A percentile compares a stretch with the other conserved stretches of the same genome.
Conservation (phyloP, 2,329 filamentous ascomycete genomes). For the Cordyceps sp. region DNA sequence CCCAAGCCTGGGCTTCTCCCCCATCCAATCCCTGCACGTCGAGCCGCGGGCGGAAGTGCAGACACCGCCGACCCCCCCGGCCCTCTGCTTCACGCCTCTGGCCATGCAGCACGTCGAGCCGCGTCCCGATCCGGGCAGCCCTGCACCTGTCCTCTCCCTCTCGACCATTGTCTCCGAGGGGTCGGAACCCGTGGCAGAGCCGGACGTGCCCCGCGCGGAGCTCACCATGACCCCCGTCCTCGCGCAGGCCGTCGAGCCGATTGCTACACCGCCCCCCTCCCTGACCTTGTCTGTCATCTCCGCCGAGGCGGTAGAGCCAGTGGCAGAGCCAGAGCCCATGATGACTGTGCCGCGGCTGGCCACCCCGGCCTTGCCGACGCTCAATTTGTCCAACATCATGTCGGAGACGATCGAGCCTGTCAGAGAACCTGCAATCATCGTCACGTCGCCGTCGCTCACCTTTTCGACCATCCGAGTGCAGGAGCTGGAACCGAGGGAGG, state of each 20-base stretch:
- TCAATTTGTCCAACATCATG: slow-evolving; percentile 5
- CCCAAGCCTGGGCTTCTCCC: slow-evolving; percentile 24
- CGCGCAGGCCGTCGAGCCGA: slow-evolving; percentile 5
- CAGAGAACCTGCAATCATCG: slow-evolving; percentile 8
- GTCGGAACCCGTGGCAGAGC: slow-evolving; percentile 11
- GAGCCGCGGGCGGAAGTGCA: slow-evolving; percentile 23
- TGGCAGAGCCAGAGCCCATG: slow-evolving; percentile 6
- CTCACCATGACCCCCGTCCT: slow-evolving; percentile 11
- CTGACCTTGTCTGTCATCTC: slow-evolving; percentile 15
- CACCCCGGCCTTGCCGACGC: neutral
- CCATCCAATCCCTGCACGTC: slow-evolving; percentile 25
- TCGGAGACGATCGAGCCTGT: slow-evolving; percentile 11
- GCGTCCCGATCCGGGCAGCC: slow-evolving; percentile 7
- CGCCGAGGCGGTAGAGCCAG: slow-evolving; percentile 13
- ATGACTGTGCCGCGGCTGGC: slow-evolving; percentile 1
- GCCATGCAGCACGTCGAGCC: slow-evolving; percentile 14
- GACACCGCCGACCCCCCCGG: slow-evolving; percentile 11
- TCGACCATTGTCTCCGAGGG: slow-evolving; percentile 10
- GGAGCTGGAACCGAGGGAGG: slow-evolving; percentile 17
- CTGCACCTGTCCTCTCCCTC: slow-evolving; percentile 8
- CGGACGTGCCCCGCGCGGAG: slow-evolving; percentile 8
- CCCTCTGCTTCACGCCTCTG: slow-evolving; percentile 12
- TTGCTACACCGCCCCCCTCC: slow-evolving; percentile 3
- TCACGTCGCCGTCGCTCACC: slow-evolving; percentile 7
- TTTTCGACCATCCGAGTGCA: slow-evolving; percentile 14